Base-by-base conservation (phyloP, 2,329 filamentous ascomycete genomes). In the Fusarium torulosum region DNA sequence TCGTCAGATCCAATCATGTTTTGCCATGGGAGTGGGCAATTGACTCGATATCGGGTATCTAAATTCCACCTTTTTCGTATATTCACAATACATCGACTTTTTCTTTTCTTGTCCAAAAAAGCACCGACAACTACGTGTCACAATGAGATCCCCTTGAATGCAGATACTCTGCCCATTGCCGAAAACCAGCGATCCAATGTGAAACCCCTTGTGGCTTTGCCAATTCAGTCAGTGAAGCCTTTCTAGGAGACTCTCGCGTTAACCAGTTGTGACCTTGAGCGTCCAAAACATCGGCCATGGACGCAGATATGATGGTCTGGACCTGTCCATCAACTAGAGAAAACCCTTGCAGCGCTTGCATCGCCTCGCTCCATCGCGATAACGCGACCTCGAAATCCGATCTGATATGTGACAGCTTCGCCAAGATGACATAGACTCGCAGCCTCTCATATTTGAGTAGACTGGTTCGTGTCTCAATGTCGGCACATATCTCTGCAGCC, bases 401-500 rank as follows among this genome's bases (percentile, higher is more conserved):
- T 53, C 59, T 63, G 14, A 63, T 52, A 21, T 69, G 66, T 14
- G 63, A 63, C 14, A 69, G 45, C 31, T 71, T 71, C 6, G 63
- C 69, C 52, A 72, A 41, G 13, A 62, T 66, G 43, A 71, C 59
- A 35, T 65, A 35, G 7, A 66, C 41, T 19, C 69, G 66, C 25
- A 72, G 35, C 23, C 57, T 67, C 37, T 66, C 69, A 25, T 70
- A 66, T 53, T 72, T 71, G 37, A 72, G 53, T 20, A 70, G 66
- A 37, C 40, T 59, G n/a, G 45, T 19, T 7, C 69, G 63, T 14
- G 54, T 56, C 10, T 55, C 51, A 21, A 72, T 21, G 19, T 63
- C 41, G 29, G 58, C 13, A 29, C 69, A 71, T 35, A 71, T 61
- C 40, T 53, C 33, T 13, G 66, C 61, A 19, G 69, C 57, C 23